Conservation (phyloP, 306 rosid species). For the Quercus wislizeni region DNA sequence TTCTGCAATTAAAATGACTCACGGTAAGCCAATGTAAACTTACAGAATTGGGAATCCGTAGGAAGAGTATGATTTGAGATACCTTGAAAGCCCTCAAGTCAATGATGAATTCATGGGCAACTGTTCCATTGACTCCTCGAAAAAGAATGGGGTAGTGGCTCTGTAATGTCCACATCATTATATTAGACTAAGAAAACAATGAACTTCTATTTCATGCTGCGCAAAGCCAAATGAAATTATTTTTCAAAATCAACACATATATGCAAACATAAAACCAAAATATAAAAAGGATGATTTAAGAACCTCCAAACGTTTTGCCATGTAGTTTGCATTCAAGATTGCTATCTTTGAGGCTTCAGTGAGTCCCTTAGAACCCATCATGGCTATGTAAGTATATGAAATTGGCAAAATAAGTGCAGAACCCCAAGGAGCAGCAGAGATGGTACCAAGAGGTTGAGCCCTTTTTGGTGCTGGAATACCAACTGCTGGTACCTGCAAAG, state of each 20-base stretch:
- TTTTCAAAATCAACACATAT: neutral
- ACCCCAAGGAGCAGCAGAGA: conserved; percentile 99
- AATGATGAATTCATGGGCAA: conserved; percentile 90
- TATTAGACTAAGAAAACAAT: no score
- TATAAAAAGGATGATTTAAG: conserved; percentile 10
- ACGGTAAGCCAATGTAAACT: conserved; percentile 2
- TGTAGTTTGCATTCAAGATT: conserved; percentile 95
- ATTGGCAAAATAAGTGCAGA: conserved; percentile 99
- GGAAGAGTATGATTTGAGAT: conserved; percentile 15
- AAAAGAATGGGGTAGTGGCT: conserved; percentile 79
- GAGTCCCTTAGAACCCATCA: conserved; percentile 99
- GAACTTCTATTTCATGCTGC: conserved; percentile 29
- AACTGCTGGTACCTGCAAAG: conserved; percentile 64
- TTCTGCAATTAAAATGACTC: conserved; percentile 40
- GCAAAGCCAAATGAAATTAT: conserved; percentile 13
- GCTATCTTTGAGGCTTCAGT: conserved; percentile 96
- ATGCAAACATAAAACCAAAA: neutral
- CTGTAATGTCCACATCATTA: no score
- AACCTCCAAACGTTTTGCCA: conserved; percentile 98
- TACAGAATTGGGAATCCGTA: conserved; percentile 1
- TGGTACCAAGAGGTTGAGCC: conserved; percentile 85
- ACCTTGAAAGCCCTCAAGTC: conserved; percentile 99
- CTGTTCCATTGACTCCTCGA: conserved; percentile 98
- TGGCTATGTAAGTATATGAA: conserved; percentile 92
- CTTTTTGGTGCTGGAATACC: conserved; percentile 87